phyloP scores from a whole-genome alignment of 2,329 filamentous ascomycete genomes.

The Biscogniauxia sp. region DNA sequence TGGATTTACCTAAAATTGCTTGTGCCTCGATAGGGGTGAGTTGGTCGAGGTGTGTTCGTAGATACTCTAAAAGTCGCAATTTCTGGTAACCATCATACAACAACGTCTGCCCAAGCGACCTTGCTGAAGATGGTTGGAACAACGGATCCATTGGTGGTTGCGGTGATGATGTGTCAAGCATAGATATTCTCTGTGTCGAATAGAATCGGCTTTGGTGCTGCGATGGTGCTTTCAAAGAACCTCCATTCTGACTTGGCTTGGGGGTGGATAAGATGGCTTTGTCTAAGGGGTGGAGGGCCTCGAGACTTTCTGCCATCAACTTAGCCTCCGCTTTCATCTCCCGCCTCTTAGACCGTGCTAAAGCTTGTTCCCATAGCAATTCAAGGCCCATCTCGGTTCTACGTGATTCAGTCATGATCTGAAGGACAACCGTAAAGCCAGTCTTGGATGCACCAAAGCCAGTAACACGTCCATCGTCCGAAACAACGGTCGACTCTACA shows the following conservation, averaged over 20 bases:
- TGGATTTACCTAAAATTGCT: conserved; percentile 1
- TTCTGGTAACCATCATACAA: conserved; percentile 24
- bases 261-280: conserved; percentile 13
- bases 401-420: conserved; percentile 55
- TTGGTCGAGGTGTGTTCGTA: conserved; percentile 23
- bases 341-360: conserved; percentile 15
- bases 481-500: conserved; percentile 43
- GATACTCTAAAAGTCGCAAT: conserved; percentile 23
- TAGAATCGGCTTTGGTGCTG: conserved; percentile 22
- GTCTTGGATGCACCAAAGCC: conserved; percentile 65
- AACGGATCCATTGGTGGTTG: neutral
- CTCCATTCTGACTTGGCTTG: conserved; percentile 6
- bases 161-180: neutral
- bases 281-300: conserved; percentile 19
- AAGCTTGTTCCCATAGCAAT: conserved; percentile 45
- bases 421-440: conserved; percentile 55
- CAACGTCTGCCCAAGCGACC: conserved; percentile 18
- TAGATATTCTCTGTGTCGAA: conserved; percentile 13
- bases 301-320: conserved; percentile 11
- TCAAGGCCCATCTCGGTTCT: conserved; percentile 54
- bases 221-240: conserved; percentile 9
- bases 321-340: conserved; percentile 8
- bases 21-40: conserved; percentile 9
- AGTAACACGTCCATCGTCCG: conserved; percentile 59
- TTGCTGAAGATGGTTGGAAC: conserved; percentile 13